phyloP scores from a whole-genome alignment of 106 monocot genomes.

The Posidonia australis region DNA sequence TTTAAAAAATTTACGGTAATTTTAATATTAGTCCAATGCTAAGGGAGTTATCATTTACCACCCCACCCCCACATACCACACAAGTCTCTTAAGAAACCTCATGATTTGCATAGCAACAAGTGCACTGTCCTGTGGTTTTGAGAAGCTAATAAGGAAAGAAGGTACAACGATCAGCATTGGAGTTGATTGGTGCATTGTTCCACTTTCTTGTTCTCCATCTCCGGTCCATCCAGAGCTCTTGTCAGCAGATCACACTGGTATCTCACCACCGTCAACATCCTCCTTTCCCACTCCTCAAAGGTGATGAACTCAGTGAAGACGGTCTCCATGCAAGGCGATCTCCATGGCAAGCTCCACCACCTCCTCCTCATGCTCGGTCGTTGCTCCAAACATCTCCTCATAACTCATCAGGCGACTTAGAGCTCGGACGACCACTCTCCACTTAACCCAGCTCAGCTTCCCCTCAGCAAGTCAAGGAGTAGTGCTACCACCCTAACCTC shows the following conservation, averaged over 20 bases:
- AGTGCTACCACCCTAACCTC: slow-evolving; percentile 28
- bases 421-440: slow-evolving; percentile 53
- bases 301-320: slow-evolving; percentile 35
- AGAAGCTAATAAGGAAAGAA: slow-evolving; percentile 58
- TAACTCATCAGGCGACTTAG: slow-evolving; percentile 68
- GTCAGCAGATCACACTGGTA: slow-evolving; percentile 54
- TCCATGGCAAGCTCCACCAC: slow-evolving; percentile 29
- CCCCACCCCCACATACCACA: slow-evolving; percentile 55
- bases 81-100: slow-evolving; percentile 32
- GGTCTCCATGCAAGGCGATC: slow-evolving; percentile 28
- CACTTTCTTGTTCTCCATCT: slow-evolving; percentile 46
- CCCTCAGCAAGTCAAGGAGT: too few relatives aligned
- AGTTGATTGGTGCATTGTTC: slow-evolving; percentile 79
- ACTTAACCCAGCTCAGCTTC: slow-evolving; percentile 58
- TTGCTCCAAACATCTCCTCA: slow-evolving; percentile 33
- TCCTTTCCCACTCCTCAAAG: not conserved
- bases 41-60: slow-evolving; percentile 46
- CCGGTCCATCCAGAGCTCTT: slow-evolving; percentile 33
- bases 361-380: slow-evolving; percentile 30
- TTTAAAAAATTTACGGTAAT: too few relatives aligned
- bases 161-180: slow-evolving; percentile 63
- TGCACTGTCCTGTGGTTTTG: slow-evolving; percentile 31
- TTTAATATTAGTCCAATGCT: too few relatives aligned
- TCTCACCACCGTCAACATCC: slow-evolving; percentile 2
- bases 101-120: slow-evolving; percentile 6